Conservation (phyloP, 495 filamentous ascomycete species). For the Tuber calosporum region DNA sequence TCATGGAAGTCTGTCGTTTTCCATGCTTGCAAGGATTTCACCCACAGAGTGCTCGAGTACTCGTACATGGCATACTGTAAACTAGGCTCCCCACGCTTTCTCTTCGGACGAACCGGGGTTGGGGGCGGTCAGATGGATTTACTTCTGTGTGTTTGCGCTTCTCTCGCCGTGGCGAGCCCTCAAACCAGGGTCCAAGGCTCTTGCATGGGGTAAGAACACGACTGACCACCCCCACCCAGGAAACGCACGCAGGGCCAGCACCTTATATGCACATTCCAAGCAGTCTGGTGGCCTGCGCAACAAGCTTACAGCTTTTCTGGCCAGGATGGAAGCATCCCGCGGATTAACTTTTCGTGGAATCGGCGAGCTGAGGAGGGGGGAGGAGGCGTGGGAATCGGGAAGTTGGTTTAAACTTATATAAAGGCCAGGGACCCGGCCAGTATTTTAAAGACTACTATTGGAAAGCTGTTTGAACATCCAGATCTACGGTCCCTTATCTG, state of each 20-base stretch:
- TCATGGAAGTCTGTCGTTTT: slow-evolving; percentile 6
- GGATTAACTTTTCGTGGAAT: neutral
- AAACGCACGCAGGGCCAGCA: neutral
- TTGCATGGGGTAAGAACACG: neutral
- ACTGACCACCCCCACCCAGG: neutral
- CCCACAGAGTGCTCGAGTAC: neutral
- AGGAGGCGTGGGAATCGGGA: neutral
- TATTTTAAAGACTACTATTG: neutral
- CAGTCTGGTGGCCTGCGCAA: neutral
- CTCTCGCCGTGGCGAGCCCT: neutral
- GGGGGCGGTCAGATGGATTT: slow-evolving; percentile 4
- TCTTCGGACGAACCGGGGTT: slow-evolving; percentile 6
- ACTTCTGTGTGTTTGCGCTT: neutral
- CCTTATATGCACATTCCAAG: neutral
- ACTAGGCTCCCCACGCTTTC: neutral
- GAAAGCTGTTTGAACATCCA: neutral
- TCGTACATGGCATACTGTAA: neutral
- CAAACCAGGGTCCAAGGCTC: neutral
- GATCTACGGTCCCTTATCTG: neutral
- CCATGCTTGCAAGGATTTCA: neutral
- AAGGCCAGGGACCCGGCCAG: neutral
- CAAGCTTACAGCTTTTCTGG: neutral
- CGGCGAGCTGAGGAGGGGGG: neutral
- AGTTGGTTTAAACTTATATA: neutral
- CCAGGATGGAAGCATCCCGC: neutral